A percentile compares a stretch with the other conserved stretches of the same genome.
Conservation (phyloP, 1,139 yeast species). For the Kodamaea arcana region DNA sequence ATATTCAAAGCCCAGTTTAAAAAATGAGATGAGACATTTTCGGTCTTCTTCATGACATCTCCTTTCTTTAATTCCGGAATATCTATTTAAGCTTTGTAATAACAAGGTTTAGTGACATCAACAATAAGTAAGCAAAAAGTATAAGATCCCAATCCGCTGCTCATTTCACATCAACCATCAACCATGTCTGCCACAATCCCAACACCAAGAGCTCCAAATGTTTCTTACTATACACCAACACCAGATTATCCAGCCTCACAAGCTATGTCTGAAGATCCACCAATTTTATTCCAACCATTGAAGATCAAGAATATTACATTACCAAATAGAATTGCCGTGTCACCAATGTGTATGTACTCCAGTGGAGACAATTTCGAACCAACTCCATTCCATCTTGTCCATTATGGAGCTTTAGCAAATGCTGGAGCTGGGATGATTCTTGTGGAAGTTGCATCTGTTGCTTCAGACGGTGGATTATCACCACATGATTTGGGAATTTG, state of each 20-base stretch:
- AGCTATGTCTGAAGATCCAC: conserved; percentile 12
- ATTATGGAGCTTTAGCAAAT: conserved; percentile 38
- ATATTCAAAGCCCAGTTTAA: no score
- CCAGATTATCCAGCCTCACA: conserved; percentile 3
- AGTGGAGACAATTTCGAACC: conserved; percentile 32
- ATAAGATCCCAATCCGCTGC: no score
- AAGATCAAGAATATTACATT: conserved; percentile 32
- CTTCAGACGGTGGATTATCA: conserved; percentile 41
- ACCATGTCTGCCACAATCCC: conserved; percentile 2
- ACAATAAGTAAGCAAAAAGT: no score
- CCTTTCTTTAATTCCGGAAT: no score
- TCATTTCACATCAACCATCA: no score
- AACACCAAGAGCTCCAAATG: conserved; percentile 3
- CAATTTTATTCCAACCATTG: conserved; percentile 37
- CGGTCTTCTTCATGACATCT: no score
- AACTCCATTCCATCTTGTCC: conserved; percentile 46
- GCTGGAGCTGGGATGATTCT: conserved; percentile 53
- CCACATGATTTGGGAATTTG: conserved; percentile 49
- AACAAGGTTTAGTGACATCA: no score
- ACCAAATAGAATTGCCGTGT: conserved; percentile 50
- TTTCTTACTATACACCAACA: conserved; percentile 18
- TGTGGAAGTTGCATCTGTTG: conserved; percentile 49
- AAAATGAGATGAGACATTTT: no score
- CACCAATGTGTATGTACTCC: conserved; percentile 60
- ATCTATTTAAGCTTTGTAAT: no score